phyloP scores from a whole-genome alignment of 176 grass and related monocot species.

The Oryza longistaminata region DNA sequence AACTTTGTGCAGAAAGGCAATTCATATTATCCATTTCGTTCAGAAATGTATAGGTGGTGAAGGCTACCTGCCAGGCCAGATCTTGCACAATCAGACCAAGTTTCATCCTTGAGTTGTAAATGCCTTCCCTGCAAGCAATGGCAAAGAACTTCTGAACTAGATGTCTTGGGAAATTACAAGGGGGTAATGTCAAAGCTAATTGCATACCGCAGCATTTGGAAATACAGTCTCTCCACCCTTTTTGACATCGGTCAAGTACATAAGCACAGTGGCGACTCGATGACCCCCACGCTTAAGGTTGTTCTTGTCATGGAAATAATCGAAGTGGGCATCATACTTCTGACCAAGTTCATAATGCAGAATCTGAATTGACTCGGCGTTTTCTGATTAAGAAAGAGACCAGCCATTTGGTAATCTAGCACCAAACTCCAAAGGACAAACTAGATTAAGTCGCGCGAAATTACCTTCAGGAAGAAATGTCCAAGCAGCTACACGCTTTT shows the following conservation, averaged over 20 bases:
- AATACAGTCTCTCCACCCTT: constrained; percentile 85
- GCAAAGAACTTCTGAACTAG: not conserved
- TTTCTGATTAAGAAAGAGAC: constrained; percentile 42
- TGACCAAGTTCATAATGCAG: constrained; percentile 62
- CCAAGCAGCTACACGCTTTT: constrained; percentile 72
- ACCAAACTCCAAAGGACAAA: not conserved
- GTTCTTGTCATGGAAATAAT: constrained; percentile 69
- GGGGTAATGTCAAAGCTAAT: not conserved
- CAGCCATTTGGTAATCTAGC: not conserved
- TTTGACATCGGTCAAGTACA: constrained; percentile 77
- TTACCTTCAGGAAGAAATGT: constrained; percentile 84
- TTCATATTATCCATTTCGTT: not conserved
- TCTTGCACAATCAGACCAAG: constrained; percentile 69
- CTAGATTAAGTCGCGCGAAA: not conserved
- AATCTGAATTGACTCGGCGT: constrained; percentile 68
- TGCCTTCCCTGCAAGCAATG: constrained; percentile 53
- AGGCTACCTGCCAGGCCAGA: constrained; percentile 69
- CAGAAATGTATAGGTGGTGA: not conserved
- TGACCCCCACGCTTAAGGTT: constrained; percentile 67
- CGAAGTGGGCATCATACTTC: constrained; percentile 84
- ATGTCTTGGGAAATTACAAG: not conserved
- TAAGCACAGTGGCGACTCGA: constrained; percentile 78
- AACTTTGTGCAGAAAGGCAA: not conserved
- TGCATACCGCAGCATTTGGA: constrained; percentile 59
- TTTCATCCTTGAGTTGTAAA: constrained; percentile 61